phyloP scores from a whole-genome alignment of 2,329 filamentous ascomycete genomes.

The Colletotrichum paranaense region DNA sequence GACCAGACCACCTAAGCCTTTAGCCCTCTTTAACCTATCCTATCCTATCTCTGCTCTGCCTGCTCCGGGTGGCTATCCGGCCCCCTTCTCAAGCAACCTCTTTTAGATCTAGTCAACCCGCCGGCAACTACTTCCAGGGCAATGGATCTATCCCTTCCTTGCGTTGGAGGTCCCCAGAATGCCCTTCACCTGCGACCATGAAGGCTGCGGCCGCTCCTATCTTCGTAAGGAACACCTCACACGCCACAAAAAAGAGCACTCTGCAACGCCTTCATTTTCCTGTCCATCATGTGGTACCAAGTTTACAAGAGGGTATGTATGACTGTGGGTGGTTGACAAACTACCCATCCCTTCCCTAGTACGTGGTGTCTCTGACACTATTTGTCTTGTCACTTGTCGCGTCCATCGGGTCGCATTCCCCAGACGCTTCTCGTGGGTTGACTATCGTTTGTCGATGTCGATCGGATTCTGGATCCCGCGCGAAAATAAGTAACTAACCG shows the following conservation, averaged over 20 bases:
- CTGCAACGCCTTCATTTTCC: slow-evolving; percentile 5
- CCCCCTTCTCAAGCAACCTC: too few relatives aligned
- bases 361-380: not conserved
- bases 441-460: not conserved
- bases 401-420: not conserved
- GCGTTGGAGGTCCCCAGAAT: slow-evolving; percentile 14
- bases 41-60: not conserved
- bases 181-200: slow-evolving; percentile 25
- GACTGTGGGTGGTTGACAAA: not conserved
- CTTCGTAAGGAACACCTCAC: slow-evolving; percentile 30
- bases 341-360: not conserved
- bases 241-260: slow-evolving; percentile 30
- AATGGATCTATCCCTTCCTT: slow-evolving; percentile 16
- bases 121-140: not conserved
- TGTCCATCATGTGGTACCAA: slow-evolving; percentile 24
- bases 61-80: not conserved
- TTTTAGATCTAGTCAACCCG: not conserved
- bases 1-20: too few relatives aligned
- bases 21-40: not conserved
- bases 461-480: not conserved
- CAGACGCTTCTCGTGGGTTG: not conserved
- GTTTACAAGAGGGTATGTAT: slow-evolving; percentile 30
- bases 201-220: slow-evolving; percentile 32
- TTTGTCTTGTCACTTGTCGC: not conserved
- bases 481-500: slow-evolving; percentile 1